phyloP scores from a whole-genome alignment of 257 asterid species.

The Orobanche coerulescens region DNA sequence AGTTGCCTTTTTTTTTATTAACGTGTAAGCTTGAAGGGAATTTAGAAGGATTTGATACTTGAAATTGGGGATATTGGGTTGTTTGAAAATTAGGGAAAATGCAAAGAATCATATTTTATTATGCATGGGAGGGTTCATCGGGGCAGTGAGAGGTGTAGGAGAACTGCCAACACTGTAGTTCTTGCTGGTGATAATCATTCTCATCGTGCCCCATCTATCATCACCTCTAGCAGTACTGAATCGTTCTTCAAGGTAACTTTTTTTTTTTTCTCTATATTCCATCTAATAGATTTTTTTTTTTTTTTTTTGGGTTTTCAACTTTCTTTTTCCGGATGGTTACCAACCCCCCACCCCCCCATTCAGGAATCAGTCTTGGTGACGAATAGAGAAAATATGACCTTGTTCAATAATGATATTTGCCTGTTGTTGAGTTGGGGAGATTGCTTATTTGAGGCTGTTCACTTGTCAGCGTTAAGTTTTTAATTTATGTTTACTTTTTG shows the following conservation, averaged over 20 bases:
- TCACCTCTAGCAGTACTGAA: slow-evolving; percentile 22
- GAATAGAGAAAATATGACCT: neutral
- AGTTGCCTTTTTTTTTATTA: neutral
- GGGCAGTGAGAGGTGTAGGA: slow-evolving; percentile 31
- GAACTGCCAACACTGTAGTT: slow-evolving; percentile 25
- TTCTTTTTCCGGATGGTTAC: too few species aligned
- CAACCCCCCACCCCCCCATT: too few species aligned
- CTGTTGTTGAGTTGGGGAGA: neutral
- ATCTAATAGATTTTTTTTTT: neutral
- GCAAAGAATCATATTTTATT: slow-evolving; percentile 31
- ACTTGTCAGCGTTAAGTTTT: neutral
- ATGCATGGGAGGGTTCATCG: slow-evolving; percentile 44
- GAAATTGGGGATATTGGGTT: slow-evolving; percentile 15
- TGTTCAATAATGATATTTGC: neutral
- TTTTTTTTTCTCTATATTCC: slow-evolving; percentile 19
- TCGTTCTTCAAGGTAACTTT: slow-evolving; percentile 49
- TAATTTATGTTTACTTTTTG: neutral
- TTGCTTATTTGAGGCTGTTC: neutral
- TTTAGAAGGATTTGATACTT: slow-evolving; percentile 17
- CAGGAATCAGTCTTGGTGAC: neutral
- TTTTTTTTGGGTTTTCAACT: neutral
- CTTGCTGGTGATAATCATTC: slow-evolving; percentile 25
- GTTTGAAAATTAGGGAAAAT: slow-evolving; percentile 29
- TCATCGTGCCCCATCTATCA: slow-evolving; percentile 22
- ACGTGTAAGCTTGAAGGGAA: neutral